These are phyloP conservation scores for Claviceps capensis DNA, from an alignment of 2,329 filamentous ascomycete genomes.

Conservation along the genomic window DNA sequence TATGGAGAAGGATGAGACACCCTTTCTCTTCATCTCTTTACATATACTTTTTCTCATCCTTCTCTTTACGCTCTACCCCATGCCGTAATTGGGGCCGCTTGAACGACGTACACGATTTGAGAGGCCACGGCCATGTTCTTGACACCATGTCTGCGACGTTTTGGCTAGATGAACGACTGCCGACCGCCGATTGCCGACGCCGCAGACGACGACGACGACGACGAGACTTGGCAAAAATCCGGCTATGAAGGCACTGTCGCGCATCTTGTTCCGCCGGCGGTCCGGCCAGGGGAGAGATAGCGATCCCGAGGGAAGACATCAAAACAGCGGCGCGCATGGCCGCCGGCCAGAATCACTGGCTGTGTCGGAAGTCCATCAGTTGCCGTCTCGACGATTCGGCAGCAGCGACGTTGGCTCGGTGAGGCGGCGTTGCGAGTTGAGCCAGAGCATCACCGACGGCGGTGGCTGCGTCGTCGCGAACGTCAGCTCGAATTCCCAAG, in stretches of 20 bases:
- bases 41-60: neutral
- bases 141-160: neutral
- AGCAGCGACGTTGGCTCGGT: neutral
- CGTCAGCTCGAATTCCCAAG: conserved; percentile 5
- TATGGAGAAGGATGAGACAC: neutral
- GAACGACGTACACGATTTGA: neutral
- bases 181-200: neutral
- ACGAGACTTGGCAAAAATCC: neutral
- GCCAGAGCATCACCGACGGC: neutral
- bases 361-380: conserved; percentile 21
- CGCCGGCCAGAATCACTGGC: conserved; percentile 11
- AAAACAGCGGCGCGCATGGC: conserved; percentile 1
- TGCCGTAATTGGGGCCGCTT: neutral
- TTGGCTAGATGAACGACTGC: neutral
- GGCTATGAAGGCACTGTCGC: conserved; percentile 24
- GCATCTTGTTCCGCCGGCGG: conserved; percentile 19
- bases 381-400: conserved; percentile 14
- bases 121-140: neutral
- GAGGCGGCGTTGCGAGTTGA: conserved; percentile 1
- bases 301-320: conserved; percentile 7
- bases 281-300: conserved; percentile 9
- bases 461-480: conserved; percentile 13
- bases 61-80: neutral
- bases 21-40: too few relatives aligned
- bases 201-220: neutral